A percentile compares a stretch with the other conserved stretches of the same genome.
phyloP scores from a whole-genome alignment of 2,329 filamentous ascomycete genomes.

The Botrytis aclada region DNA sequence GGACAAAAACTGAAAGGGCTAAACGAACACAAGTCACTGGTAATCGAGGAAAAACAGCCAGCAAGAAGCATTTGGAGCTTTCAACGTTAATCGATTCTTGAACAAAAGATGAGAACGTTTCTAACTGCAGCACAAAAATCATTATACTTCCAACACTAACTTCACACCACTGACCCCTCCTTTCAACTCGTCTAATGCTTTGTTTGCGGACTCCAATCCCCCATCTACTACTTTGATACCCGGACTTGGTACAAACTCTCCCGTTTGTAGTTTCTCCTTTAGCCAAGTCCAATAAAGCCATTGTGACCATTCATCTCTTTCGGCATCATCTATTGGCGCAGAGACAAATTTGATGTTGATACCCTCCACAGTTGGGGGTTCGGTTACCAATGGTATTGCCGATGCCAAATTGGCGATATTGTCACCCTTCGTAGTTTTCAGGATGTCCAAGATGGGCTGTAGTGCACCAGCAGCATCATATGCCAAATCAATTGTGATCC shows the following conservation, averaged over 20 bases:
- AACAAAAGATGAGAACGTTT: background rate
- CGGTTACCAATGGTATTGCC: slow-evolving; percentile 56
- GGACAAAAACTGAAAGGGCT: background rate
- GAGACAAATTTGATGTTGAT: slow-evolving; percentile 38
- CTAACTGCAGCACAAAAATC: background rate
- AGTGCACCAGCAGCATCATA: slow-evolving; percentile 18
- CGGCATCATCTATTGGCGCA: slow-evolving; percentile 47
- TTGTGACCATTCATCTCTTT: slow-evolving; percentile 33
- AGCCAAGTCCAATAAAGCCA: slow-evolving; percentile 30
- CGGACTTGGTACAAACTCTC: slow-evolving; percentile 38
- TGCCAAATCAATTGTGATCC: slow-evolving; percentile 9
- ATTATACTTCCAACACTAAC: slow-evolving; percentile 35
- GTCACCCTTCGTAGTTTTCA: slow-evolving; percentile 49
- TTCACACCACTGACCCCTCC: slow-evolving; percentile 44
- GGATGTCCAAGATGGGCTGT: slow-evolving; percentile 48
- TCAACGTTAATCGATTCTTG: background rate
- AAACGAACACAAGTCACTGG: background rate
- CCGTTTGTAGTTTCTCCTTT: slow-evolving; percentile 27
- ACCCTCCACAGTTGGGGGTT: background rate
- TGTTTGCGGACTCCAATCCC: slow-evolving; percentile 37
- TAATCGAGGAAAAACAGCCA: background rate
- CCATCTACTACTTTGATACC: slow-evolving; percentile 42
- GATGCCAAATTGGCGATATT: slow-evolving; percentile 48
- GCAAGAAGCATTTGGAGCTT: background rate
- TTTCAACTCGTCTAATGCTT: slow-evolving; percentile 42